Evolutionary conservation across 2,329 filamentous ascomycete species (phyloP), one percentile per base, ranked within the genome.

Genomic region (Orbilia quercus): DNA sequence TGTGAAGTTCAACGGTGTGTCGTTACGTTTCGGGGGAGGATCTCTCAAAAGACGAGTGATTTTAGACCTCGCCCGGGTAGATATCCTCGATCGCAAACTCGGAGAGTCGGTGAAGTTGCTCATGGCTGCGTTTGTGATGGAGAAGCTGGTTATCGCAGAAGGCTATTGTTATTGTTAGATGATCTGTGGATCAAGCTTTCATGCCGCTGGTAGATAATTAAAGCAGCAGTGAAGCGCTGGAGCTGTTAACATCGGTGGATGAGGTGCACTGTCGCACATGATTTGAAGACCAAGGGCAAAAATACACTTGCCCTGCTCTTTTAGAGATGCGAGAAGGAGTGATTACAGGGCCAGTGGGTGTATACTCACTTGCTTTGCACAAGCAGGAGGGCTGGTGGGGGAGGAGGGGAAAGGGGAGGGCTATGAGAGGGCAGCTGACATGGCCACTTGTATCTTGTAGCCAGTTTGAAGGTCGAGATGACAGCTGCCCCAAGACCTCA

Each of bases 21-120:
- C 69, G 54, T 60, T 73, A 4, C 69, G 69, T 62, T 73, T 66
- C 2, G 69, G 69, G 9, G 69, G 69, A 7, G 69, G 69, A 6
- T 73, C 69, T 62, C 55, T 54, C 5, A 59, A 45, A 12, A 72
- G 57, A 14, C 69, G 60, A 7, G 48, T 50, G 7, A 73, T 48
- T n/a, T 60, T 66, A 16, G 60, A 65, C 11, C 60, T 59, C 23
- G 69, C 69, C 9, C 69, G 54, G 34, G 40, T 51, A 11, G 69
- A 66, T n/a, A 73, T 42, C 18, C 60, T 45, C 22, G 44, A 60
- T 7, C 69, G 60, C 31, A 73, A 51, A 16, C 44, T 38, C 1
- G 44, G 34, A 28, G 58, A 1, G 34, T 23, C 20, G 4, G 14
- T 2, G 14, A 34, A 4, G 28, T 23, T 44, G 59, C 9, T 31